phyloP scores from a whole-genome alignment of 148 eudicot species.

The Camellia japonica region DNA sequence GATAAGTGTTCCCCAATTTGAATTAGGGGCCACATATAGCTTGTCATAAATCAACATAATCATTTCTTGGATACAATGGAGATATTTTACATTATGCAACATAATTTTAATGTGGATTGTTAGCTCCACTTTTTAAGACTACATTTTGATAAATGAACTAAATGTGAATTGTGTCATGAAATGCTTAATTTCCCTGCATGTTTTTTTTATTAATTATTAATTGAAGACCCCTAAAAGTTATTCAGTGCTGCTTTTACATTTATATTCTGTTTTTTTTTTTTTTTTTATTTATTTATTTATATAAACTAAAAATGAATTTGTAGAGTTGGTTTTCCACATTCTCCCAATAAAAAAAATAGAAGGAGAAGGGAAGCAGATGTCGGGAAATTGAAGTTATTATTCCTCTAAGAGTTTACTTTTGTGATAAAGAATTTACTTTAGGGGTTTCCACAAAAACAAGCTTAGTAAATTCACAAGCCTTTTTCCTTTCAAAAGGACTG shows the following conservation, averaged over 20 bases:
- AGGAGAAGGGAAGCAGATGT: too few relatives aligned
- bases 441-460: too few relatives aligned
- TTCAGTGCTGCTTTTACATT: neutral
- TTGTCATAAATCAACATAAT: neutral
- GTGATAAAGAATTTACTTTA: too few relatives aligned
- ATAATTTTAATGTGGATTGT: neutral
- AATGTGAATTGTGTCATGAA: neutral
- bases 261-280: too few relatives aligned
- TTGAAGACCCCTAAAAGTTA: neutral
- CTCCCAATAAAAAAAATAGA: too few relatives aligned
- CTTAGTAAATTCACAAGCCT: neutral
- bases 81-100: neutral
- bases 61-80: neutral
- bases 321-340: too few relatives aligned
- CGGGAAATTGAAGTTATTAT: too few relatives aligned
- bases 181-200: neutral
- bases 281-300: too few relatives aligned
- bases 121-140: neutral
- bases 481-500: too few relatives aligned
- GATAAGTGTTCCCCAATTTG: neutral
- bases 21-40: neutral
- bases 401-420: too few relatives aligned
- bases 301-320: too few relatives aligned
- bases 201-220: too few relatives aligned
- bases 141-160: neutral